Conservation (phyloP, 2,329 filamentous ascomycete genomes). For the Ophiostoma montium region DNA sequence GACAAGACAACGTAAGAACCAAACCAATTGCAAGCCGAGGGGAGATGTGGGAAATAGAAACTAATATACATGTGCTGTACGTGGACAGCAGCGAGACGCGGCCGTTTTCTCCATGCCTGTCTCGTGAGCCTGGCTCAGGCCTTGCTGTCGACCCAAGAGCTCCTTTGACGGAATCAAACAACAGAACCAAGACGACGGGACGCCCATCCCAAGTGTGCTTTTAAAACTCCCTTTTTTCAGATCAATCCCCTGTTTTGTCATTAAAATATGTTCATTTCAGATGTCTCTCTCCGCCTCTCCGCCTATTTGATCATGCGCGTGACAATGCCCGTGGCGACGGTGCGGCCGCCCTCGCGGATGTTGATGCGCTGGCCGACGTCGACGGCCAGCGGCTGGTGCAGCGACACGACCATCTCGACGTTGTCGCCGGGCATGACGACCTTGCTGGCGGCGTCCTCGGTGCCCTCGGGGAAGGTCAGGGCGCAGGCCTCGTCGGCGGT, state of each 20-base stretch:
- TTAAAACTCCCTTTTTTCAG: background rate
- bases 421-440: slow-evolving; percentile 98
- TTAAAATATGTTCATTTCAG: no score
- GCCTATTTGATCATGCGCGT: slow-evolving; percentile 52
- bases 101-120: no score
- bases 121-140: background rate
- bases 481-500: slow-evolving; percentile 72
- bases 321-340: slow-evolving; percentile 70
- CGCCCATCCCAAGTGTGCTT: background rate
- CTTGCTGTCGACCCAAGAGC: background rate
- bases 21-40: slow-evolving; percentile 11
- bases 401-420: slow-evolving; percentile 85
- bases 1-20: no score
- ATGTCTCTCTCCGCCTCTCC: no score
- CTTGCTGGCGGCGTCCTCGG: slow-evolving; percentile 55
- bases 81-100: background rate
- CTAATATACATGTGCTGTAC: slow-evolving; percentile 3
- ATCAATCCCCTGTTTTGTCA: background rate
- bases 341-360: slow-evolving; percentile 90
- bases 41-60: slow-evolving; percentile 13
- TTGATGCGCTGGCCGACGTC: slow-evolving; percentile 95
- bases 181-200: background rate
- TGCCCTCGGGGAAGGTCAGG: slow-evolving; percentile 76
- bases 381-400: slow-evolving; percentile 73
- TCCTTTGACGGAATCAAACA: background rate